Base-by-base conservation (phyloP, 257 asterid genomes). In the Petunia axillaris region DNA sequence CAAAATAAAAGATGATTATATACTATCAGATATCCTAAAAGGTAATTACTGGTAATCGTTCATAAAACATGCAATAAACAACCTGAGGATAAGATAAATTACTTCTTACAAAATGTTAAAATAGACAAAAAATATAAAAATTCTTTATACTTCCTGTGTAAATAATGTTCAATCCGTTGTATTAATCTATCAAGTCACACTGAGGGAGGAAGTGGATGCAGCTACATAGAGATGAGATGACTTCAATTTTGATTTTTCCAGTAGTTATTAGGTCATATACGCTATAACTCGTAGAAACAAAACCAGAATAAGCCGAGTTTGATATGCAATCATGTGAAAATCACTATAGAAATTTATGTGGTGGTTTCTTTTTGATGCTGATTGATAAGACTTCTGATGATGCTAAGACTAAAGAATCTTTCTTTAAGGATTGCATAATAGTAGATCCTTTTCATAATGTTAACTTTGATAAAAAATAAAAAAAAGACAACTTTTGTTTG, bases 271-370 rank as follows among this genome's bases (percentile, higher is more conserved):
- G 77, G 41, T 50, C 44, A 50, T 68, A 68, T 35, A n/a, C 54
- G 8, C 5, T 67, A 16, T 25, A 25, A 25, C 25, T 25, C 25
- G 54, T 66, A 66, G 25, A 66, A 66, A 41, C 41, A 9, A 11
- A 53, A 53, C 4, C 14, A 53, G 58, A 53, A 53, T 3, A 66
- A 66, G 14, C 25, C 16, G 57, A 44, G 9, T 68, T 44, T 68
- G 76, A 68, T 68, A 16, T 44, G 40, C 8, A 64, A 77, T 77
- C 62, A 35, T 36, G 52, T 78, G 64, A 11, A 63, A 78, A 46
- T 6, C 62, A 46, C 2, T 78, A 63, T 35, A 41, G 41, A 62
- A 8, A 60, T 59, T 78, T 1, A 11, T 40, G 35, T 16, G 14
- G 62, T 35, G 38, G 50, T 78, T 46, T 63, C 9, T 53, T 78